Evolutionary conservation across 2,329 filamentous ascomycete genomes (phyloP).

Genomic region (Pseudocercospora vitis): DNA sequence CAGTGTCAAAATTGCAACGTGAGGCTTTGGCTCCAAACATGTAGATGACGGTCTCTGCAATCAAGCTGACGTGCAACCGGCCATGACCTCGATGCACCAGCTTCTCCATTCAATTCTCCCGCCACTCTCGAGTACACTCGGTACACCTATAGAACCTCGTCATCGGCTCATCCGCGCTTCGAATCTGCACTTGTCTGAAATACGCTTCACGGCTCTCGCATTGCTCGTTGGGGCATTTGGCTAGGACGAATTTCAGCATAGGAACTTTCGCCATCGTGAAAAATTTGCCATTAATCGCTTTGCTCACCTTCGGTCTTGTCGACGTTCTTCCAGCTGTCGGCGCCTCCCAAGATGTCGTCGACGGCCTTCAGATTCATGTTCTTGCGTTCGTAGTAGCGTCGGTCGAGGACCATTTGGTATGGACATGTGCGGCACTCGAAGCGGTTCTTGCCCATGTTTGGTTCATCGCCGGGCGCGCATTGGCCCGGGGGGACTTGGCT

Average conservation of each 20-base stretch:
- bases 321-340: slow-evolving; percentile 86
- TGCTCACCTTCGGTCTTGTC: slow-evolving; percentile 68
- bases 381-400: slow-evolving; percentile 78
- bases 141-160: slow-evolving; percentile 82
- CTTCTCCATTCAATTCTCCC: slow-evolving; percentile 38
- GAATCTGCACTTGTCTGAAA: slow-evolving; percentile 96
- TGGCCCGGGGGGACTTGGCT: slow-evolving; percentile 48
- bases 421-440: slow-evolving; percentile 96
- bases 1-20: too few species aligned
- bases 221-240: slow-evolving; percentile 76
- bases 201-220: slow-evolving; percentile 85
- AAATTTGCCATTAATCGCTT: not conserved
- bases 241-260: slow-evolving; percentile 41
- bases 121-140: slow-evolving; percentile 47
- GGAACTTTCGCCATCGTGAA: too few species aligned
- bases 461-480: slow-evolving; percentile 39
- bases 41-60: too few species aligned
- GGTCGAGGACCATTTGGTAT: slow-evolving; percentile 80
- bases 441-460: slow-evolving; percentile 61
- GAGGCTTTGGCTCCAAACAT: too few species aligned
- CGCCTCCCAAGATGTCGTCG: slow-evolving; percentile 86
- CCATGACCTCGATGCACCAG: too few species aligned
- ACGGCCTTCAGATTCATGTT: slow-evolving; percentile 79
- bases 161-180: slow-evolving; percentile 97
- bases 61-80: too few species aligned